Conservation (phyloP, 768 basidiomycete species). For the Lactifluus subvellereus region DNA sequence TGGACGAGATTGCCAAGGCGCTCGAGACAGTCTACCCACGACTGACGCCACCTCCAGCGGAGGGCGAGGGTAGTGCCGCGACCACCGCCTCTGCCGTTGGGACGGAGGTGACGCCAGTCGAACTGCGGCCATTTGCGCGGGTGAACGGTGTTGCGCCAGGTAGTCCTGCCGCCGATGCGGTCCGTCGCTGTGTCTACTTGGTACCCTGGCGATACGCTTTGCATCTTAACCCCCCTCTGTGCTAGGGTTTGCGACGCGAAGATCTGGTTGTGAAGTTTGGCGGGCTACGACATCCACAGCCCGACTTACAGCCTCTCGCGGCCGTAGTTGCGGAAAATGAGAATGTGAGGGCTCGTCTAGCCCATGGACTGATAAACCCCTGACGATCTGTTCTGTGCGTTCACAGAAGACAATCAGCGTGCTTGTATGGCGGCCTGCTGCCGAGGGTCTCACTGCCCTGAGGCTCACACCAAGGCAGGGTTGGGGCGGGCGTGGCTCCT, state of each 20-base stretch:
- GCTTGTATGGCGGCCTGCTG: constrained; percentile 44
- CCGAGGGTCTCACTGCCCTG: constrained; percentile 41
- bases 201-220: constrained; percentile 16
- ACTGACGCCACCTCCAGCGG: constrained; percentile 23
- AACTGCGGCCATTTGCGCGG: constrained; percentile 60
- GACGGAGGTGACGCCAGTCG: constrained; percentile 1
- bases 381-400: constrained; percentile 8
- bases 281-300: constrained; percentile 43
- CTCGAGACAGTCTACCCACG: constrained; percentile 66
- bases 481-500: constrained; percentile 84
- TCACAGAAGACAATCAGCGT: constrained; percentile 54
- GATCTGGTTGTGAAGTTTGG: constrained; percentile 77
- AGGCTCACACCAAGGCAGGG: constrained; percentile 62
- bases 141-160: constrained; percentile 75
- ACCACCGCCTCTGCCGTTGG: neutral
- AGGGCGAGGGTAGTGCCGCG: constrained; percentile 9
- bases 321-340: constrained; percentile 71
- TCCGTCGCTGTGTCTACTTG: constrained; percentile 34
- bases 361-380: neutral
- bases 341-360: constrained; percentile 44
- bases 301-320: constrained; percentile 63
- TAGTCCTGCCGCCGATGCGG: constrained; percentile 81
- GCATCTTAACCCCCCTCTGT: neutral
- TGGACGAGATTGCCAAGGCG: constrained; percentile 59
- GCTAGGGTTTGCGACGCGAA: constrained; percentile 58